Evolutionary conservation across 108 stramenopile species (phyloP).

Genomic region (Thalassiosira profunda): DNA sequence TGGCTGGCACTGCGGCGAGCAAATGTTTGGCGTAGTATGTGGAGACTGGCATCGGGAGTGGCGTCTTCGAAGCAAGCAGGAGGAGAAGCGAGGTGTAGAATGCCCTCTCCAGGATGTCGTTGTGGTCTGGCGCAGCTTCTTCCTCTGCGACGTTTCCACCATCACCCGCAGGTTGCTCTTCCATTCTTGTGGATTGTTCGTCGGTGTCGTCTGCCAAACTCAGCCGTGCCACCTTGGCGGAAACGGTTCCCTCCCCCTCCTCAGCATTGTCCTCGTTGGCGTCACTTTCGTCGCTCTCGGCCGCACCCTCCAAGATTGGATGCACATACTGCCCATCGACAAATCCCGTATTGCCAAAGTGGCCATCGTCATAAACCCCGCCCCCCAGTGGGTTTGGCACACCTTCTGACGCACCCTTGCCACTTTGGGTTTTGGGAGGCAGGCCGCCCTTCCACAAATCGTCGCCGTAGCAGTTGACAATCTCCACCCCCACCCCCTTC

Average conservation of each 20-base stretch:
- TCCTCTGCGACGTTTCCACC: conserved; percentile 7
- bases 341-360: conserved; percentile 87
- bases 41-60: conserved; percentile 70
- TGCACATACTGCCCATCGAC: conserved; percentile 56
- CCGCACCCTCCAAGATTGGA: conserved; percentile 23
- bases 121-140: conserved; percentile 37
- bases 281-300: conserved; percentile 19
- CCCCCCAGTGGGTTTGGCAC: conserved; percentile 52
- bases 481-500: conserved; percentile 72
- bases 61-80: conserved; percentile 46
- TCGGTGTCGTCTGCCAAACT: background rate
- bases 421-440: conserved; percentile 13
- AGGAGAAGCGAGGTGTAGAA: conserved; percentile 45
- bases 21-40: conserved; percentile 80
- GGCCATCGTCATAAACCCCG: conserved; percentile 63
- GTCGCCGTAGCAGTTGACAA: conserved; percentile 83
- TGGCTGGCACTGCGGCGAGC: conserved; percentile 41
- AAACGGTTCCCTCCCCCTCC: conserved; percentile 1
- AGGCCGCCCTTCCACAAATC: conserved; percentile 70
- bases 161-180: conserved; percentile 5
- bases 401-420: background rate
- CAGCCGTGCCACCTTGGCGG: conserved; percentile 1
- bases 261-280: conserved; percentile 6
- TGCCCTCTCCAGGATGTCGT: conserved; percentile 50
- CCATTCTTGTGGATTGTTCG: conserved; percentile 15